Conservation (phyloP, 371 early-diverging fungal genomes). For the Syncephalastrum contaminatum region DNA sequence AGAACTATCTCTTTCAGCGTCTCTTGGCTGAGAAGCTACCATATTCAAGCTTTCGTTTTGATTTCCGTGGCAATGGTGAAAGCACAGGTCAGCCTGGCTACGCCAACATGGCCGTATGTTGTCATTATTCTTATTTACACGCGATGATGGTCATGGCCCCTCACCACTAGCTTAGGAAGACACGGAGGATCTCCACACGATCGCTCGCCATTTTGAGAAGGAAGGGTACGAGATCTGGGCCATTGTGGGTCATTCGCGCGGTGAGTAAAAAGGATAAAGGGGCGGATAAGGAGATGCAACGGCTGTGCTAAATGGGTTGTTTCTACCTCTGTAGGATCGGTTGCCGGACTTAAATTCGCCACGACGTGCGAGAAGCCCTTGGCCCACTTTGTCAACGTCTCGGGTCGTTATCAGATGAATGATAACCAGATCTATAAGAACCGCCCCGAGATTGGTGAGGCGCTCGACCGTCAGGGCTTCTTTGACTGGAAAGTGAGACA, state of each 20-base stretch:
- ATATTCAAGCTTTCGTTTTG: constrained; percentile 57
- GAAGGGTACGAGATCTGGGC: constrained; percentile 60
- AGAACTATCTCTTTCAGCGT: constrained; percentile 63
- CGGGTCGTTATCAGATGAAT: constrained; percentile 57
- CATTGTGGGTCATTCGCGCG: constrained; percentile 57
- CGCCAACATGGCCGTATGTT: constrained; percentile 46
- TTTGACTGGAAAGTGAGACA: constrained; percentile 41
- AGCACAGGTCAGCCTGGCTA: constrained; percentile 53
- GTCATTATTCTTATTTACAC: neutral
- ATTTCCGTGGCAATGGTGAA: constrained; percentile 63
- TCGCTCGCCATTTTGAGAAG: constrained; percentile 50
- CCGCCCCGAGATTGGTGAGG: constrained; percentile 32
- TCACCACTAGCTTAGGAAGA: constrained; percentile 36
- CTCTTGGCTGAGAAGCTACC: constrained; percentile 50
- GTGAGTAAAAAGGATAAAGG: constrained; percentile 20
- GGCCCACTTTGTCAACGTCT: constrained; percentile 49
- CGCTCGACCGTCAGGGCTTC: constrained; percentile 35
- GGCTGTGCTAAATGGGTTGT: no score
- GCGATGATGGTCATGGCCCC: neutral
- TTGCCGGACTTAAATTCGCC: constrained; percentile 56
- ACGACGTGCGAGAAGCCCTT: constrained; percentile 40
- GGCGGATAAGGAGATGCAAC: neutral
- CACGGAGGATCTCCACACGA: constrained; percentile 53
- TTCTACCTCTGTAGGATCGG: constrained; percentile 38
- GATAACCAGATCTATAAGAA: constrained; percentile 30